These are phyloP conservation scores for Bryoerythrophyllum caledonicum DNA, from an alignment of 225 moss, liverwort and hornwort species.

Conservation along the genomic window DNA sequence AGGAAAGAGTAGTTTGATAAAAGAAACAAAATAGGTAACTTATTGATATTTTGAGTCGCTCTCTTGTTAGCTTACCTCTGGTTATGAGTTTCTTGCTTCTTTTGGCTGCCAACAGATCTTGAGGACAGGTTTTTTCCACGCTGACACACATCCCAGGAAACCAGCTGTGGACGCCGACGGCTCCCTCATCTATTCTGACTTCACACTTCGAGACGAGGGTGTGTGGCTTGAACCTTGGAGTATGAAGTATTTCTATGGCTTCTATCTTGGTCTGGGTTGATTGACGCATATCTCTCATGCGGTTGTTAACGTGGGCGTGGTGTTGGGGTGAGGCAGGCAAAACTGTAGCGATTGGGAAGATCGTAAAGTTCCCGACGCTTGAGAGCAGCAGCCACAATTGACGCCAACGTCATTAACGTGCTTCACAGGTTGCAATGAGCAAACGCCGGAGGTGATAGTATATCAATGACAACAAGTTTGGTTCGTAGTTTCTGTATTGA, in stretches of 20 bases:
- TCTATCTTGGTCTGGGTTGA: neutral
- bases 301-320: neutral
- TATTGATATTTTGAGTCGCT: too few relatives aligned
- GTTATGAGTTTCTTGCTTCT: neutral
- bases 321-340: constrained; percentile 55
- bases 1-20: too few relatives aligned
- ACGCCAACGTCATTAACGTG: constrained; percentile 70
- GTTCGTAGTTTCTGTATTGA: too few relatives aligned
- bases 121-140: constrained; percentile 98
- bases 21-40: too few relatives aligned
- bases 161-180: constrained; percentile 87
- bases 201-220: constrained; percentile 97
- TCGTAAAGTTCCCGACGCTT: constrained; percentile 66
- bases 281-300: neutral
- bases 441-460: too few relatives aligned
- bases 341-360: constrained; percentile 94
- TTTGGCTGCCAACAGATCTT: constrained; percentile 63
- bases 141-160: constrained; percentile 97
- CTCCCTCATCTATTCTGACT: constrained; percentile 95
- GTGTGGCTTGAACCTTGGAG: neutral
- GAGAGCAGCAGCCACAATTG: constrained; percentile 52
- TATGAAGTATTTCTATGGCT: neutral
- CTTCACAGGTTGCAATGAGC: too few relatives aligned
- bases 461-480: too few relatives aligned
- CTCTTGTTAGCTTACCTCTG: neutral